phyloP scores from a whole-genome alignment of 306 rosid genomes.

The Cicer yamashitae region DNA sequence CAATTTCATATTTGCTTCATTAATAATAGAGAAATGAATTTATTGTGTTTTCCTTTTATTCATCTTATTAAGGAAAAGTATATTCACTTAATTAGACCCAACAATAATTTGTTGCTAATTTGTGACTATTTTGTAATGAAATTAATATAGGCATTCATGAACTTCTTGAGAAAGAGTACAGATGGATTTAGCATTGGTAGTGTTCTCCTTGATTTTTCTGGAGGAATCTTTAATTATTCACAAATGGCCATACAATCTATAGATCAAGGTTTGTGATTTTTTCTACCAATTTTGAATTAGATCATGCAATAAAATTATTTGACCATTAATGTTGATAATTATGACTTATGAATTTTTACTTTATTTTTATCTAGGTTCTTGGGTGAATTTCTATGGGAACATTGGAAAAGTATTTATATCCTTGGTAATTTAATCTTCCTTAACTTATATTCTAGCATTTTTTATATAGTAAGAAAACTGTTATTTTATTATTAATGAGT shows the following conservation, averaged over 20 bases:
- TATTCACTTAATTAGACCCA: not conserved
- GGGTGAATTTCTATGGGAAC: slow-evolving; percentile 86
- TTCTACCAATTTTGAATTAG: slow-evolving; percentile 21
- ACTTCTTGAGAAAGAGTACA: slow-evolving; percentile 79
- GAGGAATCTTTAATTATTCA: slow-evolving; percentile 68
- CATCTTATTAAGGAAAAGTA: not conserved
- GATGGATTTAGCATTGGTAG: slow-evolving; percentile 81
- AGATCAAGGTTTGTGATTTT: slow-evolving; percentile 72
- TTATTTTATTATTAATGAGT: too few relatives aligned
- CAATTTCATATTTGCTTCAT: not conserved
- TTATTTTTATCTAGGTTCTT: slow-evolving; percentile 61
- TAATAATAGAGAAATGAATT: not conserved
- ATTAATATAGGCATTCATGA: slow-evolving; percentile 66
- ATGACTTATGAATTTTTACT: slow-evolving; percentile 24
- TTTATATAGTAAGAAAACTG: too few relatives aligned
- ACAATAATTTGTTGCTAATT: not conserved
- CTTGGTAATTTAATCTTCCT: slow-evolving; percentile 59
- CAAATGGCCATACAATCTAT: slow-evolving; percentile 84
- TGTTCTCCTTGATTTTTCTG: slow-evolving; percentile 73
- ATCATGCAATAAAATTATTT: slow-evolving; percentile 19
- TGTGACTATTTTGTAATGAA: not conserved
- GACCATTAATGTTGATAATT: not conserved
- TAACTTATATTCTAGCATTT: not conserved
- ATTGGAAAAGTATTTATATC: slow-evolving; percentile 79
- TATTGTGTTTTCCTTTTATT: not conserved